phyloP scores from a whole-genome alignment of 208 protist species.

The Leishmania lainsoni region DNA sequence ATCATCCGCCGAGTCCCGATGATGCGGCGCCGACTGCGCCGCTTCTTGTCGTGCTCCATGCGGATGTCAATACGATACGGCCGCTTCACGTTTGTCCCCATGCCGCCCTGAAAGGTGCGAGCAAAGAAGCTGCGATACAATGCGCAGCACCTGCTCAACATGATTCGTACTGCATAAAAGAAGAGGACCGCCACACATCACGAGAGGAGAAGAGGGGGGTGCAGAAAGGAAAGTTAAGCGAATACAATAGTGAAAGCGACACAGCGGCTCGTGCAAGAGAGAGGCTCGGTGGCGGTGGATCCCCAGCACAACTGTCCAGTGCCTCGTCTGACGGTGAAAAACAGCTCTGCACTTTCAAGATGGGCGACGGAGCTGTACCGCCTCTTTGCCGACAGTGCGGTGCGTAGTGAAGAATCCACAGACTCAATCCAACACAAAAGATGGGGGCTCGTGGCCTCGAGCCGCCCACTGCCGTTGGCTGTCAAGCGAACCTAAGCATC shows the following conservation, averaged over 20 bases:
- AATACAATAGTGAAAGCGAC: not conserved
- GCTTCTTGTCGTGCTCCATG: slow-evolving; percentile 89
- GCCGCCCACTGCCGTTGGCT: not conserved
- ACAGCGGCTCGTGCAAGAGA: not conserved
- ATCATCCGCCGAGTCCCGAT: slow-evolving; percentile 80
- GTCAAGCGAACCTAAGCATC: not conserved
- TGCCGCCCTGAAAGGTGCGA: slow-evolving; percentile 74
- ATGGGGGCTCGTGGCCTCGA: not conserved
- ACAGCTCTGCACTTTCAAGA: not conserved
- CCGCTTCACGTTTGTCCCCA: slow-evolving; percentile 80
- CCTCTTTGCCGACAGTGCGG: not conserved
- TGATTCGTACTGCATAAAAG: not conserved
- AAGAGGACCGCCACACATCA: not conserved
- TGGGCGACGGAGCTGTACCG: not conserved
- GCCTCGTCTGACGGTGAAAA: not conserved
- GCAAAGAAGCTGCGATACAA: slow-evolving; percentile 68
- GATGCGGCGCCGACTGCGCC: slow-evolving; percentile 66
- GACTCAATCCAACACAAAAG: not conserved
- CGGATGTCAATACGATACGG: slow-evolving; percentile 85
- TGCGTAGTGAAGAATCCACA: not conserved
- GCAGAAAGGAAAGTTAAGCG: not conserved
- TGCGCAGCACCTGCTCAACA: slow-evolving; percentile 29
- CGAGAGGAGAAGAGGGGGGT: not conserved
- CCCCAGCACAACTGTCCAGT: not conserved
- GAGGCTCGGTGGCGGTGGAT: not conserved